Conservation (phyloP, 2,329 filamentous ascomycete genomes). For the Penicillium sp. region DNA sequence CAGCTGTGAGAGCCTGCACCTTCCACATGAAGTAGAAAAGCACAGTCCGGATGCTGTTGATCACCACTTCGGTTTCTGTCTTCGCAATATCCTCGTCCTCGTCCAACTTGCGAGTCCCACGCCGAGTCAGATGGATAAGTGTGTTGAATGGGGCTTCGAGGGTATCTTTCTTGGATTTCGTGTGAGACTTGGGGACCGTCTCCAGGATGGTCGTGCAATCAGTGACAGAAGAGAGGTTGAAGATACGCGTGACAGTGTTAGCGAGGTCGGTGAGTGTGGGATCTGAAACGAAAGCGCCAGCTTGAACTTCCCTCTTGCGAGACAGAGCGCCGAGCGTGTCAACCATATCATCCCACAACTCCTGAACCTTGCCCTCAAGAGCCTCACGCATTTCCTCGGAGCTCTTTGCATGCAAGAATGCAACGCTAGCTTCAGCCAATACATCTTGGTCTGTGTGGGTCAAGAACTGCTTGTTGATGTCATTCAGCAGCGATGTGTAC, state of each 20-base stretch:
- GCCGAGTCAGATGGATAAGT: constrained; percentile 70
- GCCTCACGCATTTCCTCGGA: constrained; percentile 88
- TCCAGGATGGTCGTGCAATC: constrained; percentile 79
- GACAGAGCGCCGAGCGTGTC: constrained; percentile 72
- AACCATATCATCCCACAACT: constrained; percentile 82
- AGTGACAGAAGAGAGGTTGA: constrained; percentile 76
- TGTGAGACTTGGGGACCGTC: constrained; percentile 39
- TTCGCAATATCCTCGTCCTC: constrained; percentile 71
- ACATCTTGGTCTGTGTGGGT: constrained; percentile 88
- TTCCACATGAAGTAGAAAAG: constrained; percentile 98
- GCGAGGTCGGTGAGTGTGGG: constrained; percentile 69
- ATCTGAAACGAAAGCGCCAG: constrained; percentile 67
- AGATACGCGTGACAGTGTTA: constrained; percentile 74
- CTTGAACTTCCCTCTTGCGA: constrained; percentile 69
- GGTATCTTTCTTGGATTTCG: constrained; percentile 42
- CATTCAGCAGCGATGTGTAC: constrained; percentile 79
- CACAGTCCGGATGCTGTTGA: constrained; percentile 72
- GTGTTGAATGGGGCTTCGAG: constrained; percentile 60
- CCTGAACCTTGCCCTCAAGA: constrained; percentile 75
- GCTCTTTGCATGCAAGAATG: constrained; percentile 79
- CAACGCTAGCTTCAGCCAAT: constrained; percentile 77
- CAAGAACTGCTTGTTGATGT: constrained; percentile 91
- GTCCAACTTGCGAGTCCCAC: constrained; percentile 66
- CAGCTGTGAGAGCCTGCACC: constrained; percentile 60
- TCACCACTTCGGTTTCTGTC: constrained; percentile 76